Evolutionary conservation across 1,284 basidiomycete species (phyloP).

Genomic region (Filobasidium uniguttulatum): DNA sequence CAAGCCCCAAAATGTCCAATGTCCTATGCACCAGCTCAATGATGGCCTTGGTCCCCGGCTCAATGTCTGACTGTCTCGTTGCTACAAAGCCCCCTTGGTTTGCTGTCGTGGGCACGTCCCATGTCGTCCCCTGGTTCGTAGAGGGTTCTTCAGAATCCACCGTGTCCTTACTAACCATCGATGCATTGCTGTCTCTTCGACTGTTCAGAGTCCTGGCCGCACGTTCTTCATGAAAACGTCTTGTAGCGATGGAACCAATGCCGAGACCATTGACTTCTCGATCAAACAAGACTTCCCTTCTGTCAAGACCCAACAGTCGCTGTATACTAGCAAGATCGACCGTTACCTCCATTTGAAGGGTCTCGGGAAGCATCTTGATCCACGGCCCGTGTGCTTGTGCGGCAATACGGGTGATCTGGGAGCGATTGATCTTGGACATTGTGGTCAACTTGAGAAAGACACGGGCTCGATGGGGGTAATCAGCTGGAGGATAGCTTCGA

Average conservation of each 20-base stretch:
- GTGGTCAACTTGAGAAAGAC: constrained; percentile 45
- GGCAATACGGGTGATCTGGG: constrained; percentile 50
- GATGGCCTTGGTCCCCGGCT: constrained; percentile 65
- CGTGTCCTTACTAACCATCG: not conserved
- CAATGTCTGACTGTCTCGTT: constrained; percentile 46
- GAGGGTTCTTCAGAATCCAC: not conserved
- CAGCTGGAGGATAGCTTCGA: constrained; percentile 17
- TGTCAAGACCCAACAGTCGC: constrained; percentile 58
- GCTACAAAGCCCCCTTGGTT: not conserved
- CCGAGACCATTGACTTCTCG: constrained; percentile 67
- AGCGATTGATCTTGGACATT: constrained; percentile 54
- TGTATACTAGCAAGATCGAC: constrained; percentile 60
- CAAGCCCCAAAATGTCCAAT: constrained; percentile 62
- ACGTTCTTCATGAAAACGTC: constrained; percentile 13
- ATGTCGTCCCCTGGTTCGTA: not conserved
- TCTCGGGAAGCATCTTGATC: constrained; percentile 61
- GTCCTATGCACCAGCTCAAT: constrained; percentile 56
- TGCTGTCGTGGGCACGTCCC: not conserved
- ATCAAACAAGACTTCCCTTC: constrained; percentile 75
- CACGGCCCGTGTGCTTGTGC: constrained; percentile 67
- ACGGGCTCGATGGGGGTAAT: constrained; percentile 24
- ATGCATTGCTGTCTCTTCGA: not conserved
- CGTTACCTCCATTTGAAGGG: constrained; percentile 57
- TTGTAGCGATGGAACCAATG: constrained; percentile 55
- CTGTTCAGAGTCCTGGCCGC: not conserved